phyloP scores from a whole-genome alignment of 768 basidiomycete genomes.

The Punctularia strigosozonata region DNA sequence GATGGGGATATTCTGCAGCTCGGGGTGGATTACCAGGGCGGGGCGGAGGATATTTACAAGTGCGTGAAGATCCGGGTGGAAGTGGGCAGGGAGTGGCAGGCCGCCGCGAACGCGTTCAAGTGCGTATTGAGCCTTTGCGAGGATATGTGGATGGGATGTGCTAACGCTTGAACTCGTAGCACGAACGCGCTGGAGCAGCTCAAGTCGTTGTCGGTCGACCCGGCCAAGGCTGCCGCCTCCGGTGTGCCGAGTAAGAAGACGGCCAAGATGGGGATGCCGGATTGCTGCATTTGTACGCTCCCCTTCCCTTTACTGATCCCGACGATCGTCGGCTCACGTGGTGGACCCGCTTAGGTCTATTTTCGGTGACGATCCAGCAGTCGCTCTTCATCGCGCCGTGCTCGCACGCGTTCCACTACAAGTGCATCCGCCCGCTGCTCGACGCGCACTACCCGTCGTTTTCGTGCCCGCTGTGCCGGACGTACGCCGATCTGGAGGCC shows the following conservation, averaged over 20 bases:
- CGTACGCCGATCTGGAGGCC: constrained; percentile 90
- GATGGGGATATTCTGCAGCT: constrained; percentile 93
- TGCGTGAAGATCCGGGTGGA: constrained; percentile 94
- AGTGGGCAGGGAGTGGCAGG: constrained; percentile 85
- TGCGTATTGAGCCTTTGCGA: constrained; percentile 21
- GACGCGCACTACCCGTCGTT: constrained; percentile 87
- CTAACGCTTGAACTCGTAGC: constrained; percentile 21
- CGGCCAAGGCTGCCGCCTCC: constrained; percentile 9
- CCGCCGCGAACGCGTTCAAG: constrained; percentile 88
- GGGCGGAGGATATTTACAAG: constrained; percentile 93
- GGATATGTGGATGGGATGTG: constrained; percentile 4
- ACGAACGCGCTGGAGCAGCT: constrained; percentile 75
- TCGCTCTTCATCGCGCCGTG: constrained; percentile 97
- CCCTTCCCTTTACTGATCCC: constrained; percentile 1
- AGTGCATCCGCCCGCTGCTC: constrained; percentile 89
- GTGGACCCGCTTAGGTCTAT: constrained; percentile 35
- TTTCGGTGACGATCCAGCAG: constrained; percentile 87
- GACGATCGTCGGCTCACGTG: neutral
- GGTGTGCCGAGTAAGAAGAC: constrained; percentile 11
- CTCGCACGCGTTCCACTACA: constrained; percentile 93
- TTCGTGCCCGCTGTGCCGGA: constrained; percentile 89
- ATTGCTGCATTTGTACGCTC: constrained; percentile 87
- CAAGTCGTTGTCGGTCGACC: constrained; percentile 42
- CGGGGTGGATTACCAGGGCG: constrained; percentile 96
- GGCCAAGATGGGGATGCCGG: constrained; percentile 40